Evolutionary conservation across 2,329 filamentous ascomycete species (phyloP).

Genomic region (Fusarium verticillioides): DNA sequence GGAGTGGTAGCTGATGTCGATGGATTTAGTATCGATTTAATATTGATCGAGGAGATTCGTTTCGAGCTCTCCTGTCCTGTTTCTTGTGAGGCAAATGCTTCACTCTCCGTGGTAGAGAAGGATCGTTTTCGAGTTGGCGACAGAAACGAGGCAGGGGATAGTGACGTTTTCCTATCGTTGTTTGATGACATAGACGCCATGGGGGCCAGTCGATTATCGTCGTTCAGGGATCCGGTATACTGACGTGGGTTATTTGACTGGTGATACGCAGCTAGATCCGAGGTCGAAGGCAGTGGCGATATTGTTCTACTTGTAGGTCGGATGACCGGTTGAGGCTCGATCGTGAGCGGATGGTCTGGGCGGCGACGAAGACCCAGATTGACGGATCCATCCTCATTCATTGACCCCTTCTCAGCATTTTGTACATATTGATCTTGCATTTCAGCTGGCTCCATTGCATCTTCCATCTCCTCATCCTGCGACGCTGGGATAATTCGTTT

Average conservation of each 20-base stretch:
- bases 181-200: slow-evolving; percentile 59
- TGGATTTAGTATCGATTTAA: slow-evolving; percentile 80
- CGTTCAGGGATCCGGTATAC: slow-evolving; percentile 56
- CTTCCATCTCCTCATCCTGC: slow-evolving; percentile 61
- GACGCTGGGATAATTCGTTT: slow-evolving; percentile 92
- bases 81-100: slow-evolving; percentile 53
- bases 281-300: slow-evolving; percentile 55
- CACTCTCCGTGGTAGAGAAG: slow-evolving; percentile 70
- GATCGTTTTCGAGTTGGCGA: slow-evolving; percentile 73
- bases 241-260: slow-evolving; percentile 55
- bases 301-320: slow-evolving; percentile 57
- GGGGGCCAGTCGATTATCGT: slow-evolving; percentile 70
- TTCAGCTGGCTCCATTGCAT: slow-evolving; percentile 59
- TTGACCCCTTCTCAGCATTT: slow-evolving; percentile 62
- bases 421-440: slow-evolving; percentile 51
- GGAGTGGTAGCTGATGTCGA: slow-evolving; percentile 43
- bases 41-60: slow-evolving; percentile 79
- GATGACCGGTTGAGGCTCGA: slow-evolving; percentile 58
- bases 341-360: slow-evolving; percentile 57
- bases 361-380: slow-evolving; percentile 68
- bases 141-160: slow-evolving; percentile 70
- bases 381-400: slow-evolving; percentile 73
- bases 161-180: slow-evolving; percentile 64
- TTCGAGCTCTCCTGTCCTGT: slow-evolving; percentile 62
- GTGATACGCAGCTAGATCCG: slow-evolving; percentile 64